phyloP scores from a whole-genome alignment of 1,139 yeast genomes.

The Pichia sp. region DNA sequence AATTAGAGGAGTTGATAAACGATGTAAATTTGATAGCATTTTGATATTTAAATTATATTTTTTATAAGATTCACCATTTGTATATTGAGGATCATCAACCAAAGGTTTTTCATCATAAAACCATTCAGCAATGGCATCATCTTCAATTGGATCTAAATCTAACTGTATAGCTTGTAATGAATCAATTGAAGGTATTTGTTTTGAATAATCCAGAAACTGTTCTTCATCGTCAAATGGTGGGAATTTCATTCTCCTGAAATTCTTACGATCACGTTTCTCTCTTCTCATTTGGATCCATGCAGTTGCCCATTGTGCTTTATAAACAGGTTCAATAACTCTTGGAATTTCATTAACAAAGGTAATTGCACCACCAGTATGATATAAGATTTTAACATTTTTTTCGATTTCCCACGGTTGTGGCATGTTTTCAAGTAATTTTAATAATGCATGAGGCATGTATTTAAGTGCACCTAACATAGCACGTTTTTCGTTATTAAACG shows the following conservation, averaged over 20 bases:
- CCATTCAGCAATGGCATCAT: slow-evolving; percentile 62
- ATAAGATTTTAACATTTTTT: slow-evolving; percentile 80
- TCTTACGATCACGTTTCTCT: slow-evolving; percentile 85
- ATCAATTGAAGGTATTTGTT: slow-evolving; percentile 67
- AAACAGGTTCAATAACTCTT: slow-evolving; percentile 86
- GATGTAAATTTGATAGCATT: slow-evolving; percentile 60
- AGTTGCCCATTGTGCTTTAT: slow-evolving; percentile 93
- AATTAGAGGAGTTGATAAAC: slow-evolving; percentile 60
- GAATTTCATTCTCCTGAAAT: slow-evolving; percentile 84
- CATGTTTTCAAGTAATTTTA: slow-evolving; percentile 88
- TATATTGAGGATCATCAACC: slow-evolving; percentile 45
- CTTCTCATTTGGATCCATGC: slow-evolving; percentile 90
- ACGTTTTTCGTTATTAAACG: slow-evolving; percentile 81
- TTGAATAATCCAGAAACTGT: slow-evolving; percentile 80
- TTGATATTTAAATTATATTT: slow-evolving; percentile 61
- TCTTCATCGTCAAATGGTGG: slow-evolving; percentile 99
- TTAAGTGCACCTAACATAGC: slow-evolving; percentile 88
- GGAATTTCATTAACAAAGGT: slow-evolving; percentile 94
- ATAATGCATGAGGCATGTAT: slow-evolving; percentile 91
- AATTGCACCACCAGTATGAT: slow-evolving; percentile 90
- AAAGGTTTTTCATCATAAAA: slow-evolving; percentile 70
- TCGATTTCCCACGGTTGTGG: slow-evolving; percentile 97
- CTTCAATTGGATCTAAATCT: slow-evolving; percentile 57
- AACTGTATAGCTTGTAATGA: slow-evolving; percentile 64
- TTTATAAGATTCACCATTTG: slow-evolving; percentile 74